Percentiles rank a stretch among this genome's conserved stretches.
Conservation (phyloP, 495 filamentous ascomycete genomes). For the Penicillium coffeae region DNA sequence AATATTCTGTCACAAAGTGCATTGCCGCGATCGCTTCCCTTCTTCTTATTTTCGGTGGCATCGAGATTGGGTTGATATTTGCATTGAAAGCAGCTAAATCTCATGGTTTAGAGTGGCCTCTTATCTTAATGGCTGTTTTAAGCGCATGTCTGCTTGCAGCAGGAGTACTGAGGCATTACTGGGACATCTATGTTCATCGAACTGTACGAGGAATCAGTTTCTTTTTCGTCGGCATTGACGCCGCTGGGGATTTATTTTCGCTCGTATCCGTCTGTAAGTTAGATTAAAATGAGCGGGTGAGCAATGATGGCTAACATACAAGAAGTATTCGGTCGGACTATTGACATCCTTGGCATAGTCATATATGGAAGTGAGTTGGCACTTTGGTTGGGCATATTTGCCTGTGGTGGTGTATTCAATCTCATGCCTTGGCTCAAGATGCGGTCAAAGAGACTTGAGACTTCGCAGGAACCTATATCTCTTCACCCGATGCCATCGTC, state of each 20-base stretch:
- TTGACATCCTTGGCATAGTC: constrained; percentile 55
- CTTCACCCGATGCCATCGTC: constrained; percentile 53
- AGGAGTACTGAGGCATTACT: constrained; percentile 53
- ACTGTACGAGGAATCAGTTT: constrained; percentile 64
- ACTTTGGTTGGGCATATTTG: constrained; percentile 61
- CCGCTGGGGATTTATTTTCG: constrained; percentile 59
- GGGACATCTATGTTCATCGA: constrained; percentile 54
- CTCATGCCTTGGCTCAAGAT: constrained; percentile 48
- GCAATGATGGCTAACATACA: constrained; percentile 4
- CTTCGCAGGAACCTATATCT: constrained; percentile 21
- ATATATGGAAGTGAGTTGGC: constrained; percentile 59
- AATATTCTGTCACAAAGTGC: constrained; percentile 43
- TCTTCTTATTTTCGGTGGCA: constrained; percentile 44
- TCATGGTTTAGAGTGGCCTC: constrained; percentile 44
- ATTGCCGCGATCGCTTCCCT: constrained; percentile 31
- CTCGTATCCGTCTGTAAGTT: constrained; percentile 50
- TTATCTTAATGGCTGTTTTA: constrained; percentile 57
- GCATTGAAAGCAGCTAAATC: constrained; percentile 40
- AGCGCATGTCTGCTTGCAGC: constrained; percentile 54
- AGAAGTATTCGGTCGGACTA: constrained; percentile 48
- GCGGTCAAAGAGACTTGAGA: constrained; percentile 12
- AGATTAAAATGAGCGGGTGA: background rate
- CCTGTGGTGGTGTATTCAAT: constrained; percentile 56
- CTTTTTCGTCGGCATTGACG: constrained; percentile 62
- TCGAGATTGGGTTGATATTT: constrained; percentile 50